Evolutionary conservation across 2,329 filamentous ascomycete species (phyloP).

Genomic region (Dactylellina cionopaga): DNA sequence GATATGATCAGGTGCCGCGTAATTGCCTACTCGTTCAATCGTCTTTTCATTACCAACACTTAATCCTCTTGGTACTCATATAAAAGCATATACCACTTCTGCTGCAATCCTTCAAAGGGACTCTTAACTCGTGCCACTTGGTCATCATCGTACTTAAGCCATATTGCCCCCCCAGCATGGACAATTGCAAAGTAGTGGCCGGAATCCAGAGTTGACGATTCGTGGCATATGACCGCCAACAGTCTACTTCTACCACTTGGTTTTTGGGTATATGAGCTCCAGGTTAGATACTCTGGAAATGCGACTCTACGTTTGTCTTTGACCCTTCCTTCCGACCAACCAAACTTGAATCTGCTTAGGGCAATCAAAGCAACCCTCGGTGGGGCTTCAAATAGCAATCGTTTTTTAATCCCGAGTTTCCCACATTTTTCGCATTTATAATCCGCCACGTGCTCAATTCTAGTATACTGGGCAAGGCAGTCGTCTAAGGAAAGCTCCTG

Average conservation of each 20-base stretch:
- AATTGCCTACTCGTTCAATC: not conserved
- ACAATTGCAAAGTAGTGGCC: constrained; percentile 33
- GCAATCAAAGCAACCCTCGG: constrained; percentile 33
- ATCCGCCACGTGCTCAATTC: constrained; percentile 17
- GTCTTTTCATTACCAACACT: not conserved
- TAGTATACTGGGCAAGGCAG: constrained; percentile 22
- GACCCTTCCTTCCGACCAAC: constrained; percentile 5
- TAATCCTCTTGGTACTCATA: constrained; percentile 10
- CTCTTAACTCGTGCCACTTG: not conserved
- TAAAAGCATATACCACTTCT: constrained; percentile 32
- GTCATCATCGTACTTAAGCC: constrained; percentile 40
- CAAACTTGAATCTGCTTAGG: constrained; percentile 31
- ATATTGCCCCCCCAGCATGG: not conserved
- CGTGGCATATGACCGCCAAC: constrained; percentile 30
- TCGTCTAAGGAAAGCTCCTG: constrained; percentile 13
- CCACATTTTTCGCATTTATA: constrained; percentile 35
- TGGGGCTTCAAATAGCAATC: constrained; percentile 18
- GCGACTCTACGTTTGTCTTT: constrained; percentile 35
- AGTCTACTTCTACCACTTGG: constrained; percentile 11
- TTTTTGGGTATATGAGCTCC: not conserved
- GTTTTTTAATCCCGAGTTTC: constrained; percentile 21
- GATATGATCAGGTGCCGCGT: no score
- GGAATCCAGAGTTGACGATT: constrained; percentile 8
- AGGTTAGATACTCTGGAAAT: constrained; percentile 25
- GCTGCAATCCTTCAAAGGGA: constrained; percentile 5